phyloP scores from a whole-genome alignment of 805 yeast species.

The Yarrowia keelungensis region DNA sequence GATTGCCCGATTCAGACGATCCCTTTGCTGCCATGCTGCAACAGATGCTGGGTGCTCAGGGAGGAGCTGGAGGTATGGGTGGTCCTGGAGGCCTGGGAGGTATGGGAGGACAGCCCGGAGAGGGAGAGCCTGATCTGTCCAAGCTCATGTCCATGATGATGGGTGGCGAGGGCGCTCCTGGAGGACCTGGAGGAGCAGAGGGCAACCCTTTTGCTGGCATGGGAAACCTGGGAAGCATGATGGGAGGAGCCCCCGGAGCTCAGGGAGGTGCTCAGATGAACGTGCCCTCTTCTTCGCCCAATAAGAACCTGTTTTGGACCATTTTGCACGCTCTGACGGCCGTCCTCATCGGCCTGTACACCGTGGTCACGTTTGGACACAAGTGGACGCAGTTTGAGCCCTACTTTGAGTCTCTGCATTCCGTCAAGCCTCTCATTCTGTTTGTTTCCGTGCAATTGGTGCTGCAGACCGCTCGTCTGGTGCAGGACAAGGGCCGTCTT shows the following conservation, averaged over 20 bases:
- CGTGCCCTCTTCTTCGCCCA: background rate
- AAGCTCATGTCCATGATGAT: slow-evolving; percentile 36
- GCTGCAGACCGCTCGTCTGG: slow-evolving; percentile 19
- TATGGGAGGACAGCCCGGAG: slow-evolving; percentile 1
- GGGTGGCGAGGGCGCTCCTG: slow-evolving; percentile 21
- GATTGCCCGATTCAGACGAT: slow-evolving; percentile 6
- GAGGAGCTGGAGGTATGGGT: background rate
- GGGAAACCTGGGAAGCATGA: slow-evolving; percentile 4
- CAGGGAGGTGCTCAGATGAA: too few species aligned
- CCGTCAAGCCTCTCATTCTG: slow-evolving; percentile 25
- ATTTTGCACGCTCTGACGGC: slow-evolving; percentile 16
- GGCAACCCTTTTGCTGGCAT: slow-evolving; percentile 8
- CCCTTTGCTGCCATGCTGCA: slow-evolving; percentile 33
- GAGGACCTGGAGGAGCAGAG: slow-evolving; percentile 2
- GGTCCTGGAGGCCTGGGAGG: background rate
- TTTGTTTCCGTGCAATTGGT: slow-evolving; percentile 29
- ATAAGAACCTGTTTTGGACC: slow-evolving; percentile 16
- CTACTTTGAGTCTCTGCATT: slow-evolving; percentile 11
- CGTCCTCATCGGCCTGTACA: slow-evolving; percentile 18
- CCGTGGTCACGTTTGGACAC: slow-evolving; percentile 7
- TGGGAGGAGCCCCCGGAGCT: background rate
- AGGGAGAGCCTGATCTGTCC: slow-evolving; percentile 18
- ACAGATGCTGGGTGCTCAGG: slow-evolving; percentile 31
- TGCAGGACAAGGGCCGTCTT: slow-evolving; percentile 34
- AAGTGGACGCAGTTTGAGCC: background rate